Evolutionary conservation across 192 early-diverging fungal genomes (phyloP), one percentile per base, ranked within the genome.

Genomic region (Kickxella alabastrina): DNA sequence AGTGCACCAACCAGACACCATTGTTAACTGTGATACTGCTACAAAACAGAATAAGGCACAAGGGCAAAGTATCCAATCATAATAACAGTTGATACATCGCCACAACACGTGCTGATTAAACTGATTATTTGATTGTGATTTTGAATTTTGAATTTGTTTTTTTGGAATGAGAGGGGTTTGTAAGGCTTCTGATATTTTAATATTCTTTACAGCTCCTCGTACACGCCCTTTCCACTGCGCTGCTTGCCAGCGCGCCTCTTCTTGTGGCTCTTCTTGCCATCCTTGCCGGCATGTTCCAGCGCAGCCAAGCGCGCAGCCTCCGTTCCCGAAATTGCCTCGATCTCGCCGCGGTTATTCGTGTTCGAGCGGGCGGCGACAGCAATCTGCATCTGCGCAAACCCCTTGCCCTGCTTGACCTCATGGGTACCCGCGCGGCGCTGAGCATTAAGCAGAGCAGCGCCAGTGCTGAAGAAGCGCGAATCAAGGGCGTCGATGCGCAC

Each of bases 211-310:
- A 48, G 32, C 5, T 59, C 44, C 2, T 59, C 65, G 37, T 57
- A 47, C 4, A 76, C 67, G 44, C 83, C 84, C 49, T 69, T 75
- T 27, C 79, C 85, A 57, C 79, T 83, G 46, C 90, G 81, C 65
- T 80, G 64, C 71, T 93, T 93, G 26, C 78, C 77, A 40, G 83
- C 59, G 77, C 84, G 87, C 70, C 82, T 89, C 31, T 90, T 91
- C 79, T 87, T 72, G 61, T 50, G 61, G 65, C 26, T 55, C 83
- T 52, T 81, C 67, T 47, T 32, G 36, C 56, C 51, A 41, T 86
- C 84, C 51, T 80, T 81, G 24, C 82, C 83, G 19, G 53, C 31
- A 29, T 62, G 63, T 38, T 85, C 83, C 47, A 86, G 80, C 17
- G 83, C 82, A 57, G 80, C 88, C 29, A 85, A 34, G 17, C 82